Evolutionary conservation across 2,329 filamentous ascomycete genomes (phyloP), one percentile per base, ranked within the genome.

Genomic region (Ophiostoma tasmaniense): DNA sequence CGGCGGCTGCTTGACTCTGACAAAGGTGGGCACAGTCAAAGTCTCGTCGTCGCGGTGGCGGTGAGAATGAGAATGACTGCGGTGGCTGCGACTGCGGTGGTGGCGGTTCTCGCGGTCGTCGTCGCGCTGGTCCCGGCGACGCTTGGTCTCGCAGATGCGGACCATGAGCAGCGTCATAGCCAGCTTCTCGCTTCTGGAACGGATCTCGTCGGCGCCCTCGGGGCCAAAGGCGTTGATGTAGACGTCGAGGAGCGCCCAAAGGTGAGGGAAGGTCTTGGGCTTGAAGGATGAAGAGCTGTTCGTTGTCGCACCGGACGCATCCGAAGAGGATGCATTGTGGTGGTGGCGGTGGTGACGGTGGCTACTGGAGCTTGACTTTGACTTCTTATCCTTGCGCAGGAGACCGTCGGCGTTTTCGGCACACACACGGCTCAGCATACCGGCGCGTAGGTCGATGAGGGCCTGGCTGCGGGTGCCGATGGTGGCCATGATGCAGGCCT

Each of bases 401-500:
- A 22, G 5, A 22, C 30, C 6, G 8, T 69, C 67, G 3, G 66
- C 11, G 4, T 64, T 55, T 22, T 69, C 67, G 17, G 66, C 71
- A 68, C 75, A 74, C 28, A 72, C 71, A 42, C 84, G 79, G 39
- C 80, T 79, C 11, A 80, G 35, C 68, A 85, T 73, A 55, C 78
- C 76, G 2, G 82, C 80, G 35, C 80, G 75, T 39, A 87, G 73
- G 72, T 84, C 83, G 6, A 77, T 74, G 2, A 87, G 74, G 1
- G 80, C 72, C 20, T 77, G 74, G 4, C 73, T 75, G 39, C 79
- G 77, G 0, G 80, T 81, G 1, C 84, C 84, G 0, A 87, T 73
- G 2, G 78, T 77, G 1, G 82, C 79, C 14, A 87, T 74, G 35
- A 84, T 81, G 71, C 85, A 87, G 1, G 83, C 84, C 73, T 85